A percentile compares a stretch with the other conserved stretches of the same genome.
Conservation (phyloP, 148 eudicot species). For the Rhododendron mucronatum region DNA sequence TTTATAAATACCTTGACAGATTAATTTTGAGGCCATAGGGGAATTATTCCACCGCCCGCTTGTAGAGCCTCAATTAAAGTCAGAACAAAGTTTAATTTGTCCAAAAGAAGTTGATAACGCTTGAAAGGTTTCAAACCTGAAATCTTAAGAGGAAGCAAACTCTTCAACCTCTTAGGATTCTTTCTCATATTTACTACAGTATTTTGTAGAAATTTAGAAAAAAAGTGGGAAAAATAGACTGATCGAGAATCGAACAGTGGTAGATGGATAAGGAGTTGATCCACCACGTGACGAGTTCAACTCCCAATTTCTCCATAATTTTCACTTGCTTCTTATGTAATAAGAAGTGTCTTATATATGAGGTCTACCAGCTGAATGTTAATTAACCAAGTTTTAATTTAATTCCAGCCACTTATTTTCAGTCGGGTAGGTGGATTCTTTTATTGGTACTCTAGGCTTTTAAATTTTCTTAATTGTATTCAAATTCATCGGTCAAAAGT, state of each 20-base stretch:
- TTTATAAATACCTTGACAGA: too few relatives aligned
- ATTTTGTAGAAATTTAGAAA: too few relatives aligned
- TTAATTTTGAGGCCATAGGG: neutral
- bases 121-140: too few relatives aligned
- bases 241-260: neutral
- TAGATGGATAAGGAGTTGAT: neutral
- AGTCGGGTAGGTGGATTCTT: neutral
- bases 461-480: neutral
- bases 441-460: neutral
- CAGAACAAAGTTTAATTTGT: too few relatives aligned
- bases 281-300: neutral
- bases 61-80: too few relatives aligned
- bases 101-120: too few relatives aligned
- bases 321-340: neutral
- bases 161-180: neutral
- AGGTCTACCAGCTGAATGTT: neutral
- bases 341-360: neutral
- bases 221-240: neutral
- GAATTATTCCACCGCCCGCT: too few relatives aligned
- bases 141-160: neutral
- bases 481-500: neutral
- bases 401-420: too few relatives aligned
- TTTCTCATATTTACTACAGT: too few relatives aligned
- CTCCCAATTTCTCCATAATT: neutral
- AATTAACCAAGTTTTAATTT: neutral